phyloP scores from a whole-genome alignment of 106 monocot species.

The Dendrobium chrysotoxum region DNA sequence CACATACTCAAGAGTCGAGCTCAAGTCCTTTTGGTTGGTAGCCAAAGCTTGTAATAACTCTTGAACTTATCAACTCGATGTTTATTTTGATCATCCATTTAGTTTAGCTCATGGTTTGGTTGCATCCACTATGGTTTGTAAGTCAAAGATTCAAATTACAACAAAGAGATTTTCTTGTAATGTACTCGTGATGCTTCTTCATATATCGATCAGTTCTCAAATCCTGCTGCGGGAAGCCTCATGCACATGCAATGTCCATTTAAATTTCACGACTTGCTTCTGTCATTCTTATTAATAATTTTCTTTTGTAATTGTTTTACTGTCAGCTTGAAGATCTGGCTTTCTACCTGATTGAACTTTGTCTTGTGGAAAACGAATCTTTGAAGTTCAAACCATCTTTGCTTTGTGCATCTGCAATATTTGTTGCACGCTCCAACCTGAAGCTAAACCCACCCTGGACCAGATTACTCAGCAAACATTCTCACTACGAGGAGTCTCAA shows the following conservation, averaged over 20 bases:
- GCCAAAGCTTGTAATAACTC: too few relatives aligned
- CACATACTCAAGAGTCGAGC: too few relatives aligned
- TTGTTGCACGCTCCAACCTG: constrained; percentile 39
- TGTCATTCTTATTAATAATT: not conserved
- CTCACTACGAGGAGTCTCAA: constrained; percentile 35
- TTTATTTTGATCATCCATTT: not conserved
- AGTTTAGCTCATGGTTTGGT: not conserved
- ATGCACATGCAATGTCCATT: too few relatives aligned
- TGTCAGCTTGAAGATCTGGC: constrained; percentile 41
- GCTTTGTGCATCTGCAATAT: constrained; percentile 46
- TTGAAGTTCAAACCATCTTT: constrained; percentile 44
- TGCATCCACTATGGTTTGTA: not conserved
- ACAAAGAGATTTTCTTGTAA: too few relatives aligned
- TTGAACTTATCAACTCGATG: not conserved
- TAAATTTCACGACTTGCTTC: not conserved
- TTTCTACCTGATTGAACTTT: constrained; percentile 51
- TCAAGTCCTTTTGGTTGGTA: too few relatives aligned
- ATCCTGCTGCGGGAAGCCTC: too few relatives aligned
- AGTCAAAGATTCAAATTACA: not conserved
- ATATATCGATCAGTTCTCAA: too few relatives aligned
- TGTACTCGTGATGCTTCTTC: too few relatives aligned
- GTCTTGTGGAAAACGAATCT: constrained; percentile 40
- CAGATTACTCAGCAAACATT: constrained; percentile 27
- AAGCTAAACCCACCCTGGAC: constrained; percentile 29
- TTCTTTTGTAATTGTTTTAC: not conserved